Evolutionary conservation across 179 eudicot genomes (phyloP).

Genomic region (Pouteria campechiana): DNA sequence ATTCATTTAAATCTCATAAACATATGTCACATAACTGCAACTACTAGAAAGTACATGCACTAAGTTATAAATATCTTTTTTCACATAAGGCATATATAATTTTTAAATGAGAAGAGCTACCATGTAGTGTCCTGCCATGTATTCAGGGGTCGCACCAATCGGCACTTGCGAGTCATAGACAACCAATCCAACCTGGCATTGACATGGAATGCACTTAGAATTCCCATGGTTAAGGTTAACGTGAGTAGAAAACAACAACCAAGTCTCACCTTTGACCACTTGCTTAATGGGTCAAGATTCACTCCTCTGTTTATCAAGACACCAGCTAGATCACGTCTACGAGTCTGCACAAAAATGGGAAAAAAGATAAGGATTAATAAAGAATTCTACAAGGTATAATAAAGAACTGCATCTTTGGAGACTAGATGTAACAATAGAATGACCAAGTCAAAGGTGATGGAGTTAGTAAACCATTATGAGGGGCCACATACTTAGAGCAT

Average conservation of each 20-base stretch:
- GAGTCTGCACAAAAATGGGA: conserved; percentile 35
- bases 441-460: too few species aligned
- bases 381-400: not conserved
- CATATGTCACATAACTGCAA: not conserved
- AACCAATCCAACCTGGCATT: conserved; percentile 68
- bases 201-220: not conserved
- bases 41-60: not conserved
- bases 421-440: too few species aligned
- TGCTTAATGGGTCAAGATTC: conserved; percentile 79
- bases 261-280: conserved; percentile 80
- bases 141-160: conserved; percentile 93
- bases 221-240: too few species aligned
- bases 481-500: too few species aligned
- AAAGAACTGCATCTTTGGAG: too few species aligned
- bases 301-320: conserved; percentile 89
- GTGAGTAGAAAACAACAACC: not conserved
- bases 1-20: conserved; percentile 5
- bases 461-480: too few species aligned
- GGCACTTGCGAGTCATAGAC: conserved; percentile 97
- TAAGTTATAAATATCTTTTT: not conserved
- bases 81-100: not conserved
- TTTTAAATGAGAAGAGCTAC: conserved; percentile 20
- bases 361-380: not conserved
- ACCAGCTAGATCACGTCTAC: conserved; percentile 84
- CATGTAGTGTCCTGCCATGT: conserved; percentile 97